Base-by-base conservation (phyloP, 768 basidiomycete genomes). In the Clitopilus passeckerianus region DNA sequence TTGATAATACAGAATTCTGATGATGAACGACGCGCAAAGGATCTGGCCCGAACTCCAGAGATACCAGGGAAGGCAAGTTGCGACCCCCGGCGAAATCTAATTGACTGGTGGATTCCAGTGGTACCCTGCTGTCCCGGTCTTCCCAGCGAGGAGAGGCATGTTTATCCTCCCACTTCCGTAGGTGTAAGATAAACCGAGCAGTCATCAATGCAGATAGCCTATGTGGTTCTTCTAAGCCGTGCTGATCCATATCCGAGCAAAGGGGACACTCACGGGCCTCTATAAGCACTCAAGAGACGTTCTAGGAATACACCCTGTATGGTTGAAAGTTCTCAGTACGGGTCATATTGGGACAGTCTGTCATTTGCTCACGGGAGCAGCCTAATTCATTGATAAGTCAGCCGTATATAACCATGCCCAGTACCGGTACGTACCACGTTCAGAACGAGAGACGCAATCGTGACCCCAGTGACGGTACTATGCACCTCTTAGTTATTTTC, bases 141-240 rank as follows among this genome's bases (percentile, higher is more conserved):
- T 50, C 10, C n/a, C 10, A 10, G 22, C 20, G 10, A 18, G 46
- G 46, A 2, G 46, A 50, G 10, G 43, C 41, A 16, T 59, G 62
- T 34, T 54, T 33, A 24, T 50, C 57, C n/a, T 62, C 62, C 60
- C 64, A 68, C 46, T 46, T 55, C 27, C 66, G 60, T 2, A 67
- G 57, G 55, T 66, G 61, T 16, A 68, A 62, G 9, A 68, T 59
- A 43, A 68, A 68, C 6, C 66, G 67, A 9, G 67, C 67, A 4
- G 67, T 68, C n/a, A 68, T 60, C 10, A 68, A 44, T 4, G 66
- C 65, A 14, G 67, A 68, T 6, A 68, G 35, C 18, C 67, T 50
- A n/a, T 41, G 37, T 2, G 37, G 3, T 5, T 41, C 34, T 16
- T 5, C 27, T 22, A 20, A 34, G 34, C 16, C 34, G 37, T 16